phyloP scores from a whole-genome alignment of 345 rosid species.

The Pistacia integerrima region DNA sequence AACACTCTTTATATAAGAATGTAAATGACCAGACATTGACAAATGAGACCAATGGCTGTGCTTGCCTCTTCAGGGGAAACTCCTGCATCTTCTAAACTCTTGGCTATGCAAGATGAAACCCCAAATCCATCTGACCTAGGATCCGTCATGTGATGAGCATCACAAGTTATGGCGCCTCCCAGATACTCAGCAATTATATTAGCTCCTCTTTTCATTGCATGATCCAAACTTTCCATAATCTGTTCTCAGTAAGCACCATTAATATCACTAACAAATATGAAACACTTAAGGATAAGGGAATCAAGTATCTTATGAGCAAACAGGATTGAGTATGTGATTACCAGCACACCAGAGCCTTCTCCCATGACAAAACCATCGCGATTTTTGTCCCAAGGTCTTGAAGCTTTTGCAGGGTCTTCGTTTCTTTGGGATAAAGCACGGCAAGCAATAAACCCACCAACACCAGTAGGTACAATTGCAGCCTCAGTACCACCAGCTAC shows the following conservation, averaged over 20 bases:
- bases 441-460: slow-evolving; percentile 67
- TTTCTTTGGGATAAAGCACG: slow-evolving; percentile 65
- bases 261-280: not conserved
- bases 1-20: slow-evolving; percentile 7
- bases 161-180: slow-evolving; percentile 66
- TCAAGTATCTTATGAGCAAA: not conserved
- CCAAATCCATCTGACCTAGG: slow-evolving; percentile 65
- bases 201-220: slow-evolving; percentile 69
- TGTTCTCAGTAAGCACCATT: slow-evolving; percentile 10
- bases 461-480: slow-evolving; percentile 46
- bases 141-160: slow-evolving; percentile 75
- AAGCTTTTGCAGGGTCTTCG: slow-evolving; percentile 51
- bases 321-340: slow-evolving; percentile 16
- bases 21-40: not conserved
- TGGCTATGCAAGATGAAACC: slow-evolving; percentile 62
- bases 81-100: slow-evolving; percentile 62
- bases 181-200: slow-evolving; percentile 65
- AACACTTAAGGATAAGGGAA: not conserved
- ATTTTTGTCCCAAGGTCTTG: slow-evolving; percentile 68
- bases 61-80: slow-evolving; percentile 75
- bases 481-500: slow-evolving; percentile 74
- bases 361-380: slow-evolving; percentile 79
- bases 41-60: not conserved
- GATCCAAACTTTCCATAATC: slow-evolving; percentile 77
- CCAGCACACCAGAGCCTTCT: slow-evolving; percentile 69